phyloP scores from a whole-genome alignment of 208 protist species.

The Balamuthia mandrillaris region DNA sequence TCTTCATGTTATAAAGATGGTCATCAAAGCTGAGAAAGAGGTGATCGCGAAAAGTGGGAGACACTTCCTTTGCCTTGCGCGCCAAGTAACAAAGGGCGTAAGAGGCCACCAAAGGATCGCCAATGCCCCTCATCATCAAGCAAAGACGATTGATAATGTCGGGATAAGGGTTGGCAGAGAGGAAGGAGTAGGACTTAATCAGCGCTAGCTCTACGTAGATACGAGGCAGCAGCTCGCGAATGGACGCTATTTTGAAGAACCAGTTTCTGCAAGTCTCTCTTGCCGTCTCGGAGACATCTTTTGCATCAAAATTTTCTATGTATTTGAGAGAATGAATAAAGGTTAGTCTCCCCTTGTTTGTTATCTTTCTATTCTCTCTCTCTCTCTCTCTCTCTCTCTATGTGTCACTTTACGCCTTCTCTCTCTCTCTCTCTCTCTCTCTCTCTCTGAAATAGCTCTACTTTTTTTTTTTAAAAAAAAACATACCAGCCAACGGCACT shows the following conservation, averaged over 20 bases:
- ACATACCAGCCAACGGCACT: constrained; percentile 8
- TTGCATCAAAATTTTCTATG: constrained; percentile 42
- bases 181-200: constrained; percentile 70
- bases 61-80: constrained; percentile 64
- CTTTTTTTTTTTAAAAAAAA: too few relatives aligned
- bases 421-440: too few relatives aligned
- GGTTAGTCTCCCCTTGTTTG: too few relatives aligned
- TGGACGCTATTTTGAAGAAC: constrained; percentile 86
- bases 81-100: constrained; percentile 74
- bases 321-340: too few relatives aligned
- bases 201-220: constrained; percentile 78
- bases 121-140: constrained; percentile 74
- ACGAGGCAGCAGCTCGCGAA: constrained; percentile 80
- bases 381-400: too few relatives aligned
- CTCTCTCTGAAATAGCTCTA: too few relatives aligned
- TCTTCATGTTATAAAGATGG: constrained; percentile 10
- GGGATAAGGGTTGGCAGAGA: constrained; percentile 46
- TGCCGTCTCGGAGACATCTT: constrained; percentile 50
- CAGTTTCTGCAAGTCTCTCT: constrained; percentile 82
- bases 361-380: too few relatives aligned
- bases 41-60: constrained; percentile 52
- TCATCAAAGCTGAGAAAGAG: constrained; percentile 44
- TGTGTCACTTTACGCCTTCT: too few relatives aligned
- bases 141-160: constrained; percentile 61
- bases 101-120: constrained; percentile 74